Percentiles rank a stretch among this genome's conserved stretches.
phyloP scores from a whole-genome alignment of 306 rosid species.

The Ziziphus jujuba region DNA sequence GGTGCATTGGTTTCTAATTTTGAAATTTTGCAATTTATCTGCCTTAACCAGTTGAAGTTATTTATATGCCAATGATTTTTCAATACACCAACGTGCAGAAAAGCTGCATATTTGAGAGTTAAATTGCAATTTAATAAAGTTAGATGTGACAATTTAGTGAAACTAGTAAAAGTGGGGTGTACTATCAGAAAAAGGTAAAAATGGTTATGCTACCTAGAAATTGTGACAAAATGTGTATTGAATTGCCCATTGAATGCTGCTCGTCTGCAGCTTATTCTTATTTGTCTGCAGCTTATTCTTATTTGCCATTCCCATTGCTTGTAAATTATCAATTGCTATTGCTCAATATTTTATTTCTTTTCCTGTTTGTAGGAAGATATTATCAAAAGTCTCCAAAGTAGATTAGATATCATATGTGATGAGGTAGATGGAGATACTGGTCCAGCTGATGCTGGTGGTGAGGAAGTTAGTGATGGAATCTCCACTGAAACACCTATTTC shows the following conservation, averaged over 20 bases:
- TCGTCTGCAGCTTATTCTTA: background rate
- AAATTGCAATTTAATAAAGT: background rate
- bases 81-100: background rate
- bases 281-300: background rate
- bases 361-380: constrained; percentile 69
- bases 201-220: too few relatives aligned
- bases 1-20: too few relatives aligned
- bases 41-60: too few relatives aligned
- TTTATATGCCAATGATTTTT: too few relatives aligned
- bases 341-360: constrained; percentile 5
- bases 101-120: background rate
- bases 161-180: background rate
- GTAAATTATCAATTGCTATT: background rate
- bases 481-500: constrained; percentile 54
- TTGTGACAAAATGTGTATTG: too few relatives aligned
- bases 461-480: constrained; percentile 39
- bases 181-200: too few relatives aligned
- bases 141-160: background rate
- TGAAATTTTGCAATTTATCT: too few relatives aligned
- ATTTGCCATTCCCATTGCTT: background rate
- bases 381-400: constrained; percentile 74
- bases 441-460: constrained; percentile 32
- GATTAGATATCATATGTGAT: constrained; percentile 86
- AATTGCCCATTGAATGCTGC: background rate
- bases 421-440: constrained; percentile 61